phyloP scores from a whole-genome alignment of 768 basidiomycete species.

The Tylopilus felleus region DNA sequence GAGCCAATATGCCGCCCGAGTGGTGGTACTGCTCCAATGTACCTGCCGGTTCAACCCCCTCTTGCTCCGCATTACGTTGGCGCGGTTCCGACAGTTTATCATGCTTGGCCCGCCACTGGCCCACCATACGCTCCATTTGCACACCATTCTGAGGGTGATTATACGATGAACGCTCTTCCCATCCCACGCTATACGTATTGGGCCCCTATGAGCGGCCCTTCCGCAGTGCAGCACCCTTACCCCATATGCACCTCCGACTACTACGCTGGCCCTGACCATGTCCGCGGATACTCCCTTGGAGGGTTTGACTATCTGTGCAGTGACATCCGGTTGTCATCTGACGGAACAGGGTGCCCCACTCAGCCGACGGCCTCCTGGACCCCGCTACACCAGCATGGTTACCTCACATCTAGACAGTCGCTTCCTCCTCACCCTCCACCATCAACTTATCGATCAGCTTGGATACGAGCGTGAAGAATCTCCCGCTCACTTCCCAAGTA shows the following conservation, averaged over 20 bases:
- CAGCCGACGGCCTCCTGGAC: slow-evolving; percentile 45
- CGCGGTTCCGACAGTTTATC: slow-evolving; percentile 30
- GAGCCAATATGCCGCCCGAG: slow-evolving; percentile 63
- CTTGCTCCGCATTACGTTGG: slow-evolving; percentile 36
- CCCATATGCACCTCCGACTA: slow-evolving; percentile 54
- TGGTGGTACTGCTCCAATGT: slow-evolving; percentile 52
- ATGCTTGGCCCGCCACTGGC: slow-evolving; percentile 22
- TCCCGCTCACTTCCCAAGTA: slow-evolving; percentile 1
- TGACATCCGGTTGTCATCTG: slow-evolving; percentile 42
- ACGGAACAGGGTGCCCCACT: slow-evolving; percentile 37
- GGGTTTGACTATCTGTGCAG: slow-evolving; percentile 51
- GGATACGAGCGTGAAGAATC: slow-evolving; percentile 45
- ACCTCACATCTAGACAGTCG: slow-evolving; percentile 40
- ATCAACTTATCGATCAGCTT: slow-evolving; percentile 46
- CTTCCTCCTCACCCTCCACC: slow-evolving; percentile 42
- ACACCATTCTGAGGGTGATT: slow-evolving; percentile 15
- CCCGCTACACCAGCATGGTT: slow-evolving; percentile 38
- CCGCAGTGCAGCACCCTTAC: slow-evolving; percentile 52
- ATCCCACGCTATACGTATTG: slow-evolving; percentile 22
- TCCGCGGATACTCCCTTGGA: slow-evolving; percentile 59
- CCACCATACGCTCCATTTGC: slow-evolving; percentile 23
- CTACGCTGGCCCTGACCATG: slow-evolving; percentile 44
- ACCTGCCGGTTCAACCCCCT: slow-evolving; percentile 61
- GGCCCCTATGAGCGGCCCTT: slow-evolving; percentile 26
- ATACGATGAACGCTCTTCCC: slow-evolving; percentile 6